A percentile compares a stretch with the other conserved stretches of the same genome.
Conservation (phyloP, 495 filamentous ascomycete species). For the Rhypophila decipiens region DNA sequence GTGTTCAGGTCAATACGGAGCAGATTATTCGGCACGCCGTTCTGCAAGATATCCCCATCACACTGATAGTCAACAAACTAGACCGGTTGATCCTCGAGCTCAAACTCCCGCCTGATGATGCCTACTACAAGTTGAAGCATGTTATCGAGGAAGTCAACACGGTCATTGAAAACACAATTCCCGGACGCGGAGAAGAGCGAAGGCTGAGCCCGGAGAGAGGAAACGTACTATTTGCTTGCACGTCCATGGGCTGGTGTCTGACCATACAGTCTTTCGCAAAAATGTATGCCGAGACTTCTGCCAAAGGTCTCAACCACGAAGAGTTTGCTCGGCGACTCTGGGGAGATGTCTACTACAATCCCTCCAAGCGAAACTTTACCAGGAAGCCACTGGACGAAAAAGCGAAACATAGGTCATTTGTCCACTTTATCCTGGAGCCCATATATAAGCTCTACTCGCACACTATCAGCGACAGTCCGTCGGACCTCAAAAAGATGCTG, state of each 20-base stretch:
- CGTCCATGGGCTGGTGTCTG: conserved; percentile 93
- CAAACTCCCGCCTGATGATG: conserved; percentile 89
- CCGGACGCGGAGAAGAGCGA: conserved; percentile 71
- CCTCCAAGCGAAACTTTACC: conserved; percentile 79
- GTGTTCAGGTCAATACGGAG: conserved; percentile 92
- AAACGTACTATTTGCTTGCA: conserved; percentile 92
- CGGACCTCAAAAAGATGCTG: conserved; percentile 76
- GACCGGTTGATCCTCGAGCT: conserved; percentile 91
- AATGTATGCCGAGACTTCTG: conserved; percentile 90
- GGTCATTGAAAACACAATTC: conserved; percentile 79
- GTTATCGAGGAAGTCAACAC: conserved; percentile 97
- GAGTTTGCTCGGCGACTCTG: conserved; percentile 81
- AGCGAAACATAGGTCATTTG: conserved; percentile 80
- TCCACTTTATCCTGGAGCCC: conserved; percentile 91
- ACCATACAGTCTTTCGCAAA: conserved; percentile 87
- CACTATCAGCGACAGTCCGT: conserved; percentile 84
- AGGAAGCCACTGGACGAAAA: conserved; percentile 76
- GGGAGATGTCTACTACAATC: conserved; percentile 97
- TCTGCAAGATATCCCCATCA: conserved; percentile 81
- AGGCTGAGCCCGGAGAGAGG: conserved; percentile 93
- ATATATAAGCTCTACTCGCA: conserved; percentile 98
- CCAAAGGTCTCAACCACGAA: conserved; percentile 59
- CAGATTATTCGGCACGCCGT: conserved; percentile 95
- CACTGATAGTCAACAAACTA: conserved; percentile 93
- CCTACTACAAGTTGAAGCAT: conserved; percentile 98